phyloP scores from a whole-genome alignment of 2,329 filamentous ascomycete species.

The Hirsutella minnesotensis region DNA sequence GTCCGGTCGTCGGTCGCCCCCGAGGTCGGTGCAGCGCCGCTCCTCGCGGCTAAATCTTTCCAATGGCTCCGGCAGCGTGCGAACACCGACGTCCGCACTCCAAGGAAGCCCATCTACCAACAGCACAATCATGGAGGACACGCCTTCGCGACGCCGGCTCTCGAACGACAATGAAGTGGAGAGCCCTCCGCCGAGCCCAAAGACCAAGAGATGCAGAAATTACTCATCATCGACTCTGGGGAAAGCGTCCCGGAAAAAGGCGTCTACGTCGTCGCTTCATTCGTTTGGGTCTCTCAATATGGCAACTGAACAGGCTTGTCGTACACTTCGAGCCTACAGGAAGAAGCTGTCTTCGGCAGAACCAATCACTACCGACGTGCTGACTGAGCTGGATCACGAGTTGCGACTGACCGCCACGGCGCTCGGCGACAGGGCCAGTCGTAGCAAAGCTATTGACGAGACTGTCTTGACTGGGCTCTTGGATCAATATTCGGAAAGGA shows the following conservation, averaged over 20 bases:
- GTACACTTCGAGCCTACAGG: conserved; percentile 48
- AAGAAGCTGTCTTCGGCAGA: conserved; percentile 49
- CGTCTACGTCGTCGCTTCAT: conserved; percentile 31
- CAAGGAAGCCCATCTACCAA: conserved; percentile 26
- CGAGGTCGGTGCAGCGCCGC: conserved; percentile 40
- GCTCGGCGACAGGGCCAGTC: conserved; percentile 42
- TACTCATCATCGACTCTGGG: conserved; percentile 44
- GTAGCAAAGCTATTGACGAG: conserved; percentile 44
- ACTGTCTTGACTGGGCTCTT: conserved; percentile 50
- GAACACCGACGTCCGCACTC: conserved; percentile 26
- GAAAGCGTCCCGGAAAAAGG: conserved; percentile 34
- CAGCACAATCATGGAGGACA: conserved; percentile 29
- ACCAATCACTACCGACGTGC: conserved; percentile 41
- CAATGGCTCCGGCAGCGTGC: conserved; percentile 17
- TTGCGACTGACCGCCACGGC: conserved; percentile 50
- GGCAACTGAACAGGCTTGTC: conserved; percentile 53
- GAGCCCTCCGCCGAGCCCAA: conserved; percentile 40
- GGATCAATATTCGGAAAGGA: conserved; percentile 63
- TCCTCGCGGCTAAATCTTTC: conserved; percentile 39
- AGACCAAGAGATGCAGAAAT: conserved; percentile 30
- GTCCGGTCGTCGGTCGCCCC: conserved; percentile 41
- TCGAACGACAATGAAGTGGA: conserved; percentile 31
- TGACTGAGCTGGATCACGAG: conserved; percentile 55
- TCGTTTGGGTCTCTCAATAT: conserved; percentile 45
- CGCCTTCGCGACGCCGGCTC: conserved; percentile 34